A percentile compares a stretch with the other conserved stretches of the same genome.
Conservation (phyloP, 2,329 filamentous ascomycete species). For the Aspergillus aculeatinus region DNA sequence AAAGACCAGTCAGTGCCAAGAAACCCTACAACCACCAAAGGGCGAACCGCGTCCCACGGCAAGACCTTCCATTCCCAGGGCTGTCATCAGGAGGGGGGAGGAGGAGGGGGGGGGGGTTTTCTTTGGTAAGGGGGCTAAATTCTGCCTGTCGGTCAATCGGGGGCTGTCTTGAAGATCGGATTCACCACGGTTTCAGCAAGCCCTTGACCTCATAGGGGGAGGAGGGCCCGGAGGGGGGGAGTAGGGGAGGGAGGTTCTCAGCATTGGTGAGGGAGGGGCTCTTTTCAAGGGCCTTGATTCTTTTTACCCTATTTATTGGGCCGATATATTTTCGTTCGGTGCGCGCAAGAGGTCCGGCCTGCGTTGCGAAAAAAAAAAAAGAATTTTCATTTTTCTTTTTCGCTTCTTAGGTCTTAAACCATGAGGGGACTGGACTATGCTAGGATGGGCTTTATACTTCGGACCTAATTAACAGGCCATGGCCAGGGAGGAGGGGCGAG, state of each 20-base stretch:
- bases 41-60: neutral
- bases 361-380: neutral
- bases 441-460: constrained; percentile 2
- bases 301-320: constrained; percentile 7
- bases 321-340: neutral
- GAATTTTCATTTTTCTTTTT: neutral
- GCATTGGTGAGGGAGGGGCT: neutral
- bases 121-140: neutral
- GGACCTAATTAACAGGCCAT: constrained; percentile 5
- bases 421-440: neutral
- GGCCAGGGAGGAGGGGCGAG: neutral
- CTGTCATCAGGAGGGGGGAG: neutral
- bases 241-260: neutral
- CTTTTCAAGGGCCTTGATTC: neutral
- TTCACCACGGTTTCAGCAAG: constrained; percentile 9
- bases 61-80: neutral
- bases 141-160: neutral
- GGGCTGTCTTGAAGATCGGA: constrained; percentile 1
- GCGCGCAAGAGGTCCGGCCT: neutral
- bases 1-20: neutral
- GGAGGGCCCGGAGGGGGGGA: neutral
- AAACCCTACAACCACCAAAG: neutral
- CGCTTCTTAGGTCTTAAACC: neutral
- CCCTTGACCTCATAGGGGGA: constrained; percentile 7
- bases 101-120: neutral